Evolutionary conservation across 495 filamentous ascomycete genomes (phyloP).

Genomic region (Aspergillus ellipticus): DNA sequence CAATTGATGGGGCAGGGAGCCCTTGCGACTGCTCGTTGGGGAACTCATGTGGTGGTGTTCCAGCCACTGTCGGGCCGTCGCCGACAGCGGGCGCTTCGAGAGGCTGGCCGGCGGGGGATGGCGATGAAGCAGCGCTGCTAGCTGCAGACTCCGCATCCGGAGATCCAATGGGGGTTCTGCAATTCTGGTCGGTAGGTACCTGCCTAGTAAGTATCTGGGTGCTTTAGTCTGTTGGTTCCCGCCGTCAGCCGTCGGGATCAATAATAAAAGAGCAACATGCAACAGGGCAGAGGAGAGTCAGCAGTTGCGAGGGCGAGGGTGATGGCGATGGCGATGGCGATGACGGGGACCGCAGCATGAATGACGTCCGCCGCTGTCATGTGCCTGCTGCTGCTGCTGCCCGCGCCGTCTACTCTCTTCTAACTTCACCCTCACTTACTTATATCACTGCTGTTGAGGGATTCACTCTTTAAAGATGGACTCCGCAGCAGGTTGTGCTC

Average conservation of each 20-base stretch:
- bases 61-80: neutral
- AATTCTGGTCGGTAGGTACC: too few relatives aligned
- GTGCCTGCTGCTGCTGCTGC: neutral
- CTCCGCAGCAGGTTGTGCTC: neutral
- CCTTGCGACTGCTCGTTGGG: conserved; percentile 22
- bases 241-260: too few relatives aligned
- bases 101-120: neutral
- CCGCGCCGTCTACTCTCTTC: neutral
- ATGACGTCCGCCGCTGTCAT: neutral
- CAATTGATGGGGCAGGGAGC: conserved; percentile 50
- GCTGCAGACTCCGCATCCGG: too few relatives aligned
- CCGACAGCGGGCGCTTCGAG: neutral
- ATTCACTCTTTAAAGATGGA: neutral
- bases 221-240: too few relatives aligned
- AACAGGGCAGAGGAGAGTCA: too few relatives aligned
- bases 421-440: too few relatives aligned
- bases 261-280: too few relatives aligned
- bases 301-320: too few relatives aligned
- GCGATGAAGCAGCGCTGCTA: neutral
- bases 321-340: too few relatives aligned
- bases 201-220: too few relatives aligned
- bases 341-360: too few relatives aligned
- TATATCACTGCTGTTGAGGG: neutral
- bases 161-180: too few relatives aligned
- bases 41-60: conserved; percentile 27